These are phyloP conservation scores for Mariannaea elegans DNA, from an alignment of 2,329 filamentous ascomycete species.

Conservation along the genomic window DNA sequence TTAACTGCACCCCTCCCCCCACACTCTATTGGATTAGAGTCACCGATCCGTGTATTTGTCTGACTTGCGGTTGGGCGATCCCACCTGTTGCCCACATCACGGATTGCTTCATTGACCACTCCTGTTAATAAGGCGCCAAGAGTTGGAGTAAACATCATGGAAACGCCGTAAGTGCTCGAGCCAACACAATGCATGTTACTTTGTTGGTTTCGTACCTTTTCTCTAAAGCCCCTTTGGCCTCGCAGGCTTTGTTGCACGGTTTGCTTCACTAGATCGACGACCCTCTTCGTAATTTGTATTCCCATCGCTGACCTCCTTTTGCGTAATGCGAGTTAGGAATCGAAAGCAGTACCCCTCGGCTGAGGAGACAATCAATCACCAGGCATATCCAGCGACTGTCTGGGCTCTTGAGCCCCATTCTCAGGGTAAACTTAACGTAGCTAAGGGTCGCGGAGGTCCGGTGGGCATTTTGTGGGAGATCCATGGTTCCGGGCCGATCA, in stretches of 20 bases:
- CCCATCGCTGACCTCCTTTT: background rate
- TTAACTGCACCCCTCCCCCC: no score
- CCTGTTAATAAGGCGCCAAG: conserved; percentile 1
- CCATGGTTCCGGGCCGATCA: conserved; percentile 77
- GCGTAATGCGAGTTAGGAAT: conserved; percentile 19
- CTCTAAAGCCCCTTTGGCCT: no score
- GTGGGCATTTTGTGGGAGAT: conserved; percentile 82
- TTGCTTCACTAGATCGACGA: background rate
- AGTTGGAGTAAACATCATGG: conserved; percentile 12
- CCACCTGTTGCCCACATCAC: background rate
- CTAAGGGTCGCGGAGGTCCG: conserved; percentile 76
- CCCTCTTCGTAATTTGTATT: background rate
- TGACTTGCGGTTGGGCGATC: no score
- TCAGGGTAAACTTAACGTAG: conserved; percentile 70
- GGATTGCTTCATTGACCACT: background rate
- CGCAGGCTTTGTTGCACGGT: background rate
- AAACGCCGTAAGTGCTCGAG: conserved; percentile 10
- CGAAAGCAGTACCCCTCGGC: conserved; percentile 51
- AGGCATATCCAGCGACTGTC: conserved; percentile 71
- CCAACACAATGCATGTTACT: background rate
- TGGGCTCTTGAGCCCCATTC: conserved; percentile 75
- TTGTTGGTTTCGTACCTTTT: no score
- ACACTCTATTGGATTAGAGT: no score
- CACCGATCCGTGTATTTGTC: no score
- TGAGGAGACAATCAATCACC: conserved; percentile 69